Base-by-base conservation (phyloP, 805 yeast genomes). In the Ogataea minuta region DNA sequence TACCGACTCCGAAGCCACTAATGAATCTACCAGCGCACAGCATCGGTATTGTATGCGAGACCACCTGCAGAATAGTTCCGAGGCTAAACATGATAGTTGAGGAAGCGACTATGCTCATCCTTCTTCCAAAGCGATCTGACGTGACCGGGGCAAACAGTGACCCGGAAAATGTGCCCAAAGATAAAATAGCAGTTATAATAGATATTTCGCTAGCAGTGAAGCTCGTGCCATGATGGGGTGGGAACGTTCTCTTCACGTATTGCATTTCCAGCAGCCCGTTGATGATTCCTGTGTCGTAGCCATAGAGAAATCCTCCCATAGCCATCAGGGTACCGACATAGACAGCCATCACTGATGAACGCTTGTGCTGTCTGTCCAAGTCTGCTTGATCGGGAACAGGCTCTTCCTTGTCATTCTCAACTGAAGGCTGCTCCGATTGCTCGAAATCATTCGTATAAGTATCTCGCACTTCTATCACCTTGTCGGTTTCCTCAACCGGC, bases 221-320 rank as follows among this genome's bases (percentile, higher is more conserved):
- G 8, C 30, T 15, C 8, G 49, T 39, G 0, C 48, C 48, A 11
- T 66, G 60, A 48, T 74, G 67, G 0, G 68, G 51, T 1, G 91
- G 77, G 48, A 86, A 77, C 31, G 73, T 67, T 2, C 62, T 44
- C 28, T 70, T 68, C 28, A 88, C 88, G 56, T 75, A 84, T 9
- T 63, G 51, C 95, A 89, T 86, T 46, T 86, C 93, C 38, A 83
- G 57, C 5, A 88, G 66, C 45, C 86, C 87, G 57, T 87, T 87
- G 36, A 87, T 82, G 32, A 86, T 65, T 1, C 96, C 96, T 0
- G 96, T 88, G 60, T 88, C 96, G 57, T 85, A 89, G 1, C 96
- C 96, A 57, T 83, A 88, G 28, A 88, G 66, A 57, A 88, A 84
- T 0, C 96, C 96, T 19, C 96, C 96, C n/a, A 85, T 74, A 10